These are phyloP conservation scores for Glycyrrhiza uralensis DNA, from an alignment of 306 rosid species.

Conservation along the genomic window DNA sequence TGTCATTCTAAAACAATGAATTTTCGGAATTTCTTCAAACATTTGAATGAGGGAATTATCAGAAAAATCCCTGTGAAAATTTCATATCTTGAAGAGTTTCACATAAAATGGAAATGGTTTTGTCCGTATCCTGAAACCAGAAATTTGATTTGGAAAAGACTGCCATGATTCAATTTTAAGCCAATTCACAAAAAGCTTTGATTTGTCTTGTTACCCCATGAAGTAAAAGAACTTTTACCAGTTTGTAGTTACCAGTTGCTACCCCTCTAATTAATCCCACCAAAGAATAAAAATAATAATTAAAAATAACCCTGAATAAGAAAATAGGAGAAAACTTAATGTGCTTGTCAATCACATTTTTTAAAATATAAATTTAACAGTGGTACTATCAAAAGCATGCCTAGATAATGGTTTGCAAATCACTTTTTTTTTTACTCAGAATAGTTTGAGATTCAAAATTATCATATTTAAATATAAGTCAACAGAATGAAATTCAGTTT, in stretches of 20 bases:
- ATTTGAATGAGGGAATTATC: not conserved
- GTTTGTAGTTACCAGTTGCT: not conserved
- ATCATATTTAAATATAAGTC: not conserved
- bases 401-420: not conserved
- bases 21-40: not conserved
- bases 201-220: not conserved
- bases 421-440: not conserved
- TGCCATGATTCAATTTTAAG: not conserved
- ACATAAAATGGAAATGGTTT: not conserved
- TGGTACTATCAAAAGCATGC: not conserved
- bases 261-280: constrained; percentile 11
- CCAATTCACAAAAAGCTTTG: not conserved
- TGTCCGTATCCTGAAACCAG: not conserved
- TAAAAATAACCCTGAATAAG: not conserved
- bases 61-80: not conserved
- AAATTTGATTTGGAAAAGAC: not conserved
- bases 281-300: not conserved
- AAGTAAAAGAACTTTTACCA: not conserved
- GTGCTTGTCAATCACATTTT: not conserved
- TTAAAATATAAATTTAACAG: too few relatives aligned
- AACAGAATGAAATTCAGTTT: not conserved
- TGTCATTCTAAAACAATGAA: not conserved
- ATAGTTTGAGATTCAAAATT: not conserved
- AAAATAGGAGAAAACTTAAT: not conserved
- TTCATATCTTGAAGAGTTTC: not conserved